Evolutionary conservation across 108 stramenopile genomes (phyloP).

Genomic region (Skeletonema potamos): DNA sequence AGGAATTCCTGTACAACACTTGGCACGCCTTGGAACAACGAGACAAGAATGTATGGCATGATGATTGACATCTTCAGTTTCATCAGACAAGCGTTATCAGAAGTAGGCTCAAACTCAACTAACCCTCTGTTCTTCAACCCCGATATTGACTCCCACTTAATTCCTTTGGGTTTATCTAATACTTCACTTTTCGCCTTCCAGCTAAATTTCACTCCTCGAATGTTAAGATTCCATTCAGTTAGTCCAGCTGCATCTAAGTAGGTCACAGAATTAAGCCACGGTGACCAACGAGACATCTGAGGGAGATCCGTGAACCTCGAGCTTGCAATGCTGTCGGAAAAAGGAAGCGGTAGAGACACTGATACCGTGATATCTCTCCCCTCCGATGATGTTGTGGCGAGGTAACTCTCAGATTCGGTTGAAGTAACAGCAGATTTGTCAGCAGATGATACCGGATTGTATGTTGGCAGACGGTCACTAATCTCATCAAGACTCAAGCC

Average conservation of each 20-base stretch:
- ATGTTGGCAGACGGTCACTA: slow-evolving; percentile 42
- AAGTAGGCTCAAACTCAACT: slow-evolving; percentile 59
- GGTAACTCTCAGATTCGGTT: slow-evolving; percentile 23
- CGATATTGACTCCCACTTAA: slow-evolving; percentile 76
- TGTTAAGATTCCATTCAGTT: slow-evolving; percentile 83
- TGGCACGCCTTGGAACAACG: slow-evolving; percentile 68
- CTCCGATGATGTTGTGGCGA: slow-evolving; percentile 48
- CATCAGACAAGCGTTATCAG: slow-evolving; percentile 64
- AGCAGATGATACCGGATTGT: neutral
- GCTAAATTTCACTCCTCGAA: slow-evolving; percentile 70
- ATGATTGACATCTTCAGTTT: slow-evolving; percentile 74
- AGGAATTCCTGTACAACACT: slow-evolving; percentile 79
- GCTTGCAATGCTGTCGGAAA: slow-evolving; percentile 75
- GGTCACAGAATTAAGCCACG: slow-evolving; percentile 83
- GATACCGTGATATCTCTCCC: slow-evolving; percentile 72
- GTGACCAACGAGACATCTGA: slow-evolving; percentile 85
- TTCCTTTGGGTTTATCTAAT: slow-evolving; percentile 60
- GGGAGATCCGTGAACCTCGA: slow-evolving; percentile 84
- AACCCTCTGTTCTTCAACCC: slow-evolving; percentile 71
- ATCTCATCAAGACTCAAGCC: slow-evolving; percentile 77
- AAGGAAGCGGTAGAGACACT: slow-evolving; percentile 78
- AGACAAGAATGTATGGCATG: slow-evolving; percentile 66
- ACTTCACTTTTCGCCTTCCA: slow-evolving; percentile 76
- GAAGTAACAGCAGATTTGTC: slow-evolving; percentile 18
- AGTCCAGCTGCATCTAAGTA: slow-evolving; percentile 67